Percentiles rank a stretch among this genome's conserved stretches.
Evolutionary conservation across 140 eudicot genomes (phyloP).

Genomic region (Erigeron philadelphicus): DNA sequence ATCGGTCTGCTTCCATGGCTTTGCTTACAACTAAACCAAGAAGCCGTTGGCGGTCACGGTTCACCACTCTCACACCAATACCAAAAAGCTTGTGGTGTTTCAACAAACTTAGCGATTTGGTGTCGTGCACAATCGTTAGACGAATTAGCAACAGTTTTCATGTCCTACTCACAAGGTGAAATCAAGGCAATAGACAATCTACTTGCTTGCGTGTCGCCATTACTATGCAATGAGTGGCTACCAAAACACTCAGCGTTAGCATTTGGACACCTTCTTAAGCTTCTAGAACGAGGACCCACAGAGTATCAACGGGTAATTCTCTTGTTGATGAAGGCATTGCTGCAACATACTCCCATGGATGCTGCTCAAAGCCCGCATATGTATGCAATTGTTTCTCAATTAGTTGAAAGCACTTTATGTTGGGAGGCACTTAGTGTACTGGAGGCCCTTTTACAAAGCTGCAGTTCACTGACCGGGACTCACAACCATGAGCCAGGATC

Average conservation of each 20-base stretch:
- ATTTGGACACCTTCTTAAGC: conserved; percentile 30
- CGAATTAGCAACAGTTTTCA: conserved; percentile 76
- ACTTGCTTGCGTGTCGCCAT: conserved; percentile 16
- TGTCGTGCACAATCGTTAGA: conserved; percentile 70
- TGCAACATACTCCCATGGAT: conserved; percentile 94
- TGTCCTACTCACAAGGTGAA: conserved; percentile 75
- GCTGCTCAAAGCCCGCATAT: conserved; percentile 98
- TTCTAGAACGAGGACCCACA: conserved; percentile 84
- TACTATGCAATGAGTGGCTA: conserved; percentile 14
- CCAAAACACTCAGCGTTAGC: conserved; percentile 31
- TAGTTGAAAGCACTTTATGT: conserved; percentile 91
- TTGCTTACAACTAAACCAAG: conserved; percentile 82
- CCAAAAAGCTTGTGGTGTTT: conserved; percentile 76
- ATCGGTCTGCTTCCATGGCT: conserved; percentile 97
- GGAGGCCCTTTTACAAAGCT: conserved; percentile 95
- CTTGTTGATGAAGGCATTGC: conserved; percentile 84
- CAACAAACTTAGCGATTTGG: conserved; percentile 79
- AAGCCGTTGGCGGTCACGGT: conserved; percentile 49
- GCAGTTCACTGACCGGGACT: conserved; percentile 77
- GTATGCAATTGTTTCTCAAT: conserved; percentile 94
- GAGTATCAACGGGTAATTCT: conserved; percentile 91
- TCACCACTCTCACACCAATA: conserved; percentile 63
- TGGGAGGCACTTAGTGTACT: conserved; percentile 99
- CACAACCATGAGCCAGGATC: conserved; percentile 54
- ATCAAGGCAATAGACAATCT: conserved; percentile 66